Conservation (phyloP, 1,139 yeast species). For the Kurtzmaniella quercitrusa region DNA sequence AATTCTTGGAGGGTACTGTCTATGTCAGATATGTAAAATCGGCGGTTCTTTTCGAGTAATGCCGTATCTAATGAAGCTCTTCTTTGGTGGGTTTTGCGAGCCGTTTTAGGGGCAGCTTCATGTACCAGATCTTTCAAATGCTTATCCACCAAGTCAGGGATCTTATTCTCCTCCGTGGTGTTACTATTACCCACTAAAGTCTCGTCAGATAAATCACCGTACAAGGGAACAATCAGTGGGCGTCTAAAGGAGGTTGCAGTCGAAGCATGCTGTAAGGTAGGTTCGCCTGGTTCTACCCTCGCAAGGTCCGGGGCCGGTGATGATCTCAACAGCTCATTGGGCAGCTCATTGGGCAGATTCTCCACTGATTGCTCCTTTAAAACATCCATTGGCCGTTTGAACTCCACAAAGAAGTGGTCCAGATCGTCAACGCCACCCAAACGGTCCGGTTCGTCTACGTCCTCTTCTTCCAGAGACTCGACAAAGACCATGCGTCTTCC, state of each 20-base stretch:
- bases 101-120: not conserved
- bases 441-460: not conserved
- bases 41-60: constrained; percentile 31
- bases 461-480: constrained; percentile 3
- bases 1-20: constrained; percentile 68
- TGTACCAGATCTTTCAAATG: constrained; percentile 1
- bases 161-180: not conserved
- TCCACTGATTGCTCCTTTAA: not conserved
- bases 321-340: not conserved
- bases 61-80: constrained; percentile 70
- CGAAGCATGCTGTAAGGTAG: not conserved
- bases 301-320: not conserved
- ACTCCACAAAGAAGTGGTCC: not conserved
- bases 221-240: constrained; percentile 34
- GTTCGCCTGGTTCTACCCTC: too few species aligned
- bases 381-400: not conserved
- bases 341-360: not conserved
- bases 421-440: not conserved
- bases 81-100: constrained; percentile 22
- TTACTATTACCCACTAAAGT: constrained; percentile 9
- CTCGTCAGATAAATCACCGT: constrained; percentile 18
- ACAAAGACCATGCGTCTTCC: not conserved
- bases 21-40: constrained; percentile 72
- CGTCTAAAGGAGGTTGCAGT: constrained; percentile 10
- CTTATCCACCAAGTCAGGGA: constrained; percentile 5